Evolutionary conservation across 495 filamentous ascomycete species (phyloP).

Genomic region (Neurospora sp.): DNA sequence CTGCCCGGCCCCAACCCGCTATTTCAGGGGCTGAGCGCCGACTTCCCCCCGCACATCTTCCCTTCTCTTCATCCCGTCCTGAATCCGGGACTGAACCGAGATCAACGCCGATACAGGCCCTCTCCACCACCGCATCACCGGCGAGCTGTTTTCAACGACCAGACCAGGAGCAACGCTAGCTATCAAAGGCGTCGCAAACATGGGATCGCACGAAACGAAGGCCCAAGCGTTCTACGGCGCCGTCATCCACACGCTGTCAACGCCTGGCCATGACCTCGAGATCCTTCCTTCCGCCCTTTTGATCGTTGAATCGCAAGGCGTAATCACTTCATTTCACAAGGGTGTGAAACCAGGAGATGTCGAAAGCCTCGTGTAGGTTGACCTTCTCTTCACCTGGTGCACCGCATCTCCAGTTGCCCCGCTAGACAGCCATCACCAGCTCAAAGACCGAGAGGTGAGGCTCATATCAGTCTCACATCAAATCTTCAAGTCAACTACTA

Average conservation of each 20-base stretch:
- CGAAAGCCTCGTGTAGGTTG: background rate
- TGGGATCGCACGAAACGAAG: background rate
- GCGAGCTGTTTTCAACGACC: background rate
- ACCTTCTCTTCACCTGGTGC: background rate
- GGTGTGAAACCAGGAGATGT: background rate
- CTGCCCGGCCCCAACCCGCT: background rate
- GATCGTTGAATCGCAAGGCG: slow-evolving; percentile 29
- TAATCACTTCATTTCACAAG: slow-evolving; percentile 25
- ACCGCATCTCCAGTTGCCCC: too few relatives aligned
- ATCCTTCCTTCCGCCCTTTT: slow-evolving; percentile 39
- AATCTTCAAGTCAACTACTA: slow-evolving; percentile 1
- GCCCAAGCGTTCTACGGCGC: slow-evolving; percentile 39
- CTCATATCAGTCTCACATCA: background rate
- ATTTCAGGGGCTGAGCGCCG: background rate
- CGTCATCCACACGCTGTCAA: slow-evolving; percentile 38
- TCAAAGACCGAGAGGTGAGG: background rate
- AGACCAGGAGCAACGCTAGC: background rate
- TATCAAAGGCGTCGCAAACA: background rate
- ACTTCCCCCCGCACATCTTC: background rate
- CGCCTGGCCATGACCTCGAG: slow-evolving; percentile 25
- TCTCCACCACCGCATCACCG: background rate
- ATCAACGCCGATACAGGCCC: background rate
- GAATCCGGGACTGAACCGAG: background rate
- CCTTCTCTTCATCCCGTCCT: background rate
- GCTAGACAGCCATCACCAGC: background rate